Evolutionary conservation across 2,329 filamentous ascomycete species (phyloP).

Genomic region (Elsinoe arachidis): DNA sequence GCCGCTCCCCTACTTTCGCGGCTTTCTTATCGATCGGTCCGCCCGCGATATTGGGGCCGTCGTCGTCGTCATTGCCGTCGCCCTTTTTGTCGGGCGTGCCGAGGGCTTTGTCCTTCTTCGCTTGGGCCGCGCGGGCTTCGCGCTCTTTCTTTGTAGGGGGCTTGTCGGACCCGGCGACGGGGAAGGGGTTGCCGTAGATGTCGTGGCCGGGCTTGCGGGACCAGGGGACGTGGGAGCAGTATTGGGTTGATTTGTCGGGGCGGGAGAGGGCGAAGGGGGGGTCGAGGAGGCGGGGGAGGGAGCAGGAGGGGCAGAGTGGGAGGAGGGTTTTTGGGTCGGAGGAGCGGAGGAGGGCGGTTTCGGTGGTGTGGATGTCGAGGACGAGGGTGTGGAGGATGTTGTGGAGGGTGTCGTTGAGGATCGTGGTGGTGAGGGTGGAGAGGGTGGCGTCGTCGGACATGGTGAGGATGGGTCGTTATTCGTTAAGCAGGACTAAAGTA

Average conservation of each 20-base stretch:
- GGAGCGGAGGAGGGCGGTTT: constrained; percentile 69
- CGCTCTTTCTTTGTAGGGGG: constrained; percentile 64
- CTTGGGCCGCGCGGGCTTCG: constrained; percentile 50
- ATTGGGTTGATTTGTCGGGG: constrained; percentile 43
- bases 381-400: constrained; percentile 69
- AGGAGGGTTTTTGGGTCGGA: constrained; percentile 62
- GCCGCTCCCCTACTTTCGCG: constrained; percentile 34
- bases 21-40: constrained; percentile 36
- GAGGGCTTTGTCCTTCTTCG: constrained; percentile 23
- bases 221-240: constrained; percentile 73
- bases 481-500: neutral
- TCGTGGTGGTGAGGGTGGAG: constrained; percentile 38
- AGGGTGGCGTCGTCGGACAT: constrained; percentile 1
- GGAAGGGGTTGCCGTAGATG: constrained; percentile 76
- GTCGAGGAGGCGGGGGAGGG: constrained; percentile 63
- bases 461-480: neutral
- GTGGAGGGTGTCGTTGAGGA: constrained; percentile 67
- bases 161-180: constrained; percentile 51
- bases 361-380: constrained; percentile 65
- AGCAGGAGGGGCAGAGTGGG: constrained; percentile 65
- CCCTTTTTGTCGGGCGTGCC: constrained; percentile 39
- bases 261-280: constrained; percentile 50
- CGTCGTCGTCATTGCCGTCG: constrained; percentile 23
- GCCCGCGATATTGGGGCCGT: constrained; percentile 20
- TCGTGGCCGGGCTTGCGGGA: constrained; percentile 68